Percentiles rank a stretch among this genome's conserved stretches.
phyloP scores from a whole-genome alignment of 768 basidiomycete species.

The Boletus subcaerulescens region DNA sequence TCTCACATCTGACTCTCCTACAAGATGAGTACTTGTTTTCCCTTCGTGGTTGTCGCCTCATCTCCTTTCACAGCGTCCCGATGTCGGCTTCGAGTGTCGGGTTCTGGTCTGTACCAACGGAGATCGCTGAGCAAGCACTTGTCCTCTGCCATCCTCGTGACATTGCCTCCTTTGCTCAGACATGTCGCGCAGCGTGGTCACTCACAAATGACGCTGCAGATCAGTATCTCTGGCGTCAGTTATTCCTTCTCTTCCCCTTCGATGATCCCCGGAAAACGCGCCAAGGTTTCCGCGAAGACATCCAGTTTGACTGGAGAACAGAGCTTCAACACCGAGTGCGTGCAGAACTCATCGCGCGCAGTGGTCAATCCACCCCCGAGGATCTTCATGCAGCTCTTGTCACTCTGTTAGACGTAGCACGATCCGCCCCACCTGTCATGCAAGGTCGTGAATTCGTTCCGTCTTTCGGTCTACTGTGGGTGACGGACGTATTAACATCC shows the following conservation, averaged over 20 bases:
- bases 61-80: background rate
- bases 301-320: slow-evolving; percentile 32
- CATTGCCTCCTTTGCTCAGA: slow-evolving; percentile 55
- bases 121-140: slow-evolving; percentile 59
- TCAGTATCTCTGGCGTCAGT: slow-evolving; percentile 64
- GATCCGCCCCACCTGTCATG: slow-evolving; percentile 32
- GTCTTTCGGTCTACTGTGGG: slow-evolving; percentile 47
- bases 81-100: slow-evolving; percentile 3
- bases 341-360: slow-evolving; percentile 35
- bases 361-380: slow-evolving; percentile 15
- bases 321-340: slow-evolving; percentile 41
- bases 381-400: slow-evolving; percentile 37
- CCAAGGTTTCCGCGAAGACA: slow-evolving; percentile 9
- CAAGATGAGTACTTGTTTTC: background rate
- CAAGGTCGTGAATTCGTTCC: slow-evolving; percentile 19
- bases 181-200: slow-evolving; percentile 46
- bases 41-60: background rate
- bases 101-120: slow-evolving; percentile 38
- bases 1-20: background rate
- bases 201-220: slow-evolving; percentile 51
- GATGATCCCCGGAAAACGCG: slow-evolving; percentile 57
- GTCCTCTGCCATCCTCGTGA: slow-evolving; percentile 54
- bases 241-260: slow-evolving; percentile 57
- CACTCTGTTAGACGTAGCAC: slow-evolving; percentile 41
- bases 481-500: slow-evolving; percentile 39